Evolutionary conservation across 306 rosid species (phyloP), one percentile per base, ranked within the genome.

Genomic region (Phaseolus lunatus): DNA sequence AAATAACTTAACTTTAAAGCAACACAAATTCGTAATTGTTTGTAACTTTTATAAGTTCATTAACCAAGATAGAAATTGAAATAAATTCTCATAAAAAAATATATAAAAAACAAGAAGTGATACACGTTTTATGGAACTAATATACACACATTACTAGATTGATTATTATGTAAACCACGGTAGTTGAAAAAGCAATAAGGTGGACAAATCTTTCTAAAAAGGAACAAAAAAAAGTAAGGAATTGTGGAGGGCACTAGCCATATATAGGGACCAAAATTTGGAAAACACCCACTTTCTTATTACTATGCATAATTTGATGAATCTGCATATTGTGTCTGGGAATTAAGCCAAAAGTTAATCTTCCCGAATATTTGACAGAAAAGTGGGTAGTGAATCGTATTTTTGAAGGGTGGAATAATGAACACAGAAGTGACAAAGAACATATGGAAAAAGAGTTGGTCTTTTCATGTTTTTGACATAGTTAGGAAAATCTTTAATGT

Each of bases 271-370:
- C 70, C 70, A 19, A 39, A 64, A 65, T 19, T 65, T 26, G 8
- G 50, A 39, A 65, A 65, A 65, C 50, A 20, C 22, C 48, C 15
- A 33, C 29, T 64, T 64, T 64, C 16, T 18, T 18, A 3, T 18
- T 37, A 3, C 68, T 10, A 5, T 41, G 52, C 52, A 11, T 66
- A 66, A 66, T 66, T 39, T 20, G 31, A 66, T 19, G 52, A 66
- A 66, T 66, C 52, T 66, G 71, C 52, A 41, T 53, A 64, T 35
- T 64, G 49, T 64, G 70, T 64, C 70, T 64, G 27, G 70, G 70
- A 15, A 61, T 61, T 29, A 66, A 20, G 71, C 52, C 71, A 66
- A 66, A 39, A 66, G 70, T 65, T 37, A 65, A 65, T 19, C 29
- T 65, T 66, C 5, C 12, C 14, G 29, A 5, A 41, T 66, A 11